phyloP scores from a whole-genome alignment of 1,284 basidiomycete genomes.

The Puccinia horiana region DNA sequence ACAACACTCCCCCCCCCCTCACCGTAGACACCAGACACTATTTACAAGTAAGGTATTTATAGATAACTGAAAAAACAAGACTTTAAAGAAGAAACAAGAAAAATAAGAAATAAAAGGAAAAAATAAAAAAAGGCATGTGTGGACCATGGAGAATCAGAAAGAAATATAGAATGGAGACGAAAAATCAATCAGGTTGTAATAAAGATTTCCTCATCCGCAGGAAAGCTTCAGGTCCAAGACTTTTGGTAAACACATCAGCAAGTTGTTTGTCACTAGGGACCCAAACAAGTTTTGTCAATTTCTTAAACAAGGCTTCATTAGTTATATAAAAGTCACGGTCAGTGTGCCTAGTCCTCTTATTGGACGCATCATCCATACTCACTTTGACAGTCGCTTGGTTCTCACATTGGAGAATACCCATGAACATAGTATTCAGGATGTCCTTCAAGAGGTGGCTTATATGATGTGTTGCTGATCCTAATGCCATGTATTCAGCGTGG shows the following conservation, averaged over 20 bases:
- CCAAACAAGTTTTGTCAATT: background rate
- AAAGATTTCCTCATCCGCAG: background rate
- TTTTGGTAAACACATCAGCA: slow-evolving; percentile 22
- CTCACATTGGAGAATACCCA: background rate
- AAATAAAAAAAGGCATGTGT: too few relatives aligned
- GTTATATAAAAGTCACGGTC: slow-evolving; percentile 16
- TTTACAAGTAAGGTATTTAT: too few relatives aligned
- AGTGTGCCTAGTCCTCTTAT: slow-evolving; percentile 4
- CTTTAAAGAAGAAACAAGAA: too few relatives aligned
- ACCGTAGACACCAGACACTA: too few relatives aligned
- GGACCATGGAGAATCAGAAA: too few relatives aligned
- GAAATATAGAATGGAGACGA: too few relatives aligned
- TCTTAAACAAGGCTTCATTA: background rate
- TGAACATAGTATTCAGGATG: background rate
- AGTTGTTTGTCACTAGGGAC: background rate
- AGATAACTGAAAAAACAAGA: too few relatives aligned
- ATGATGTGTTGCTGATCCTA: background rate
- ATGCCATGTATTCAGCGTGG: slow-evolving; percentile 29
- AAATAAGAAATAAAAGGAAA: too few relatives aligned
- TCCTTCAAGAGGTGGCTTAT: background rate
- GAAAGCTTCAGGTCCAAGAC: background rate
- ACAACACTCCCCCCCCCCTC: too few relatives aligned
- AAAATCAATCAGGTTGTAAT: too few relatives aligned
- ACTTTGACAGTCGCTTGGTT: background rate
- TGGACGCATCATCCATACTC: slow-evolving; percentile 4